phyloP scores from a whole-genome alignment of 192 early-diverging fungal species.

The Coemansia sp. region DNA sequence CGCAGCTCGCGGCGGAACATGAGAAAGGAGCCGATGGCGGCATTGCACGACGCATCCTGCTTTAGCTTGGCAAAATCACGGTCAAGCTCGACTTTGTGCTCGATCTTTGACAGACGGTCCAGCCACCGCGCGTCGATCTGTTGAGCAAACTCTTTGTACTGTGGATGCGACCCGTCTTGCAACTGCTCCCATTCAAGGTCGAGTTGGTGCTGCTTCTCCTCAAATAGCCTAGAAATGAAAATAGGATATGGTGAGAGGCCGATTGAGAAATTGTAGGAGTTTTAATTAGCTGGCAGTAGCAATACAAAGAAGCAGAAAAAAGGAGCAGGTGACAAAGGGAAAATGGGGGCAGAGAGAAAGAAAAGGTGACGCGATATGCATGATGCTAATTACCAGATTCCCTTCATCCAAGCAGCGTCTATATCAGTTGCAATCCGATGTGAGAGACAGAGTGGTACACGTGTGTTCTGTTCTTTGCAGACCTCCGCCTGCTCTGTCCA shows the following conservation, averaged over 20 bases:
- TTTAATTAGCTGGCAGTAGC: not conserved
- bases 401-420: no score
- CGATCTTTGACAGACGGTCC: slow-evolving; percentile 32
- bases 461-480: no score
- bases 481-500: no score
- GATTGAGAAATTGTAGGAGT: not conserved
- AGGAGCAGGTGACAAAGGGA: not conserved
- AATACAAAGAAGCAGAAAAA: not conserved
- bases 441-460: no score
- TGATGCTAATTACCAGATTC: no score
- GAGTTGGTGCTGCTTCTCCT: slow-evolving; percentile 42
- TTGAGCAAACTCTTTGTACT: slow-evolving; percentile 34
- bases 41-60: slow-evolving; percentile 13
- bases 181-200: slow-evolving; percentile 45
- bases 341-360: no score
- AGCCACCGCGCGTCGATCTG: slow-evolving; percentile 47
- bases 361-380: not conserved
- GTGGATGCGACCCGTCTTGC: slow-evolving; percentile 43
- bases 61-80: slow-evolving; percentile 23
- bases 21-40: slow-evolving; percentile 25
- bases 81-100: slow-evolving; percentile 22
- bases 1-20: slow-evolving; percentile 27
- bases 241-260: not conserved
- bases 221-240: slow-evolving; percentile 29
- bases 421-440: not conserved